Conservation (phyloP, 805 yeast genomes). For the Candida yuanshanica region DNA sequence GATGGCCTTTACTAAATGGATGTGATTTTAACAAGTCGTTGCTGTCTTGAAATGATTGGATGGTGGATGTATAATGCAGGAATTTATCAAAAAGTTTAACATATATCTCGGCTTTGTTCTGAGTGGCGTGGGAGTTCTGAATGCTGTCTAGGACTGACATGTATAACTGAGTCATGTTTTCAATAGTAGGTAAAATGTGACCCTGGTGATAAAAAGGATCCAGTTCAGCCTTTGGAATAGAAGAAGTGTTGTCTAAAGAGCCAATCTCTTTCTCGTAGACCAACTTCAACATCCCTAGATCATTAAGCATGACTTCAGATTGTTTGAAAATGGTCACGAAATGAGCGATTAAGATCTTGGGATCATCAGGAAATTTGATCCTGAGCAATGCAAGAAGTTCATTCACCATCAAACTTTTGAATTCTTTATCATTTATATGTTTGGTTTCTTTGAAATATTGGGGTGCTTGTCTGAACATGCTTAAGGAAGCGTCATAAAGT, state of each 20-base stretch:
- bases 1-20: constrained; percentile 9
- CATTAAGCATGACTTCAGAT: constrained; percentile 8
- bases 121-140: neutral
- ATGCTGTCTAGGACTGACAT: constrained; percentile 9
- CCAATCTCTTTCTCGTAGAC: constrained; percentile 5
- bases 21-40: constrained; percentile 5
- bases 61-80: neutral
- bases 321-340: constrained; percentile 16
- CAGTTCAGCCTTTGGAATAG: constrained; percentile 3
- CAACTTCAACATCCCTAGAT: constrained; percentile 14
- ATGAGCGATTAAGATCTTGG: constrained; percentile 18
- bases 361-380: constrained; percentile 14
- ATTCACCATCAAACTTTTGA: constrained; percentile 6
- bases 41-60: neutral
- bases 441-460: constrained; percentile 7
- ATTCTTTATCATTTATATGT: neutral
- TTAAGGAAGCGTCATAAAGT: constrained; percentile 13
- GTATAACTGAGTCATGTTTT: constrained; percentile 16
- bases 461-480: constrained; percentile 13
- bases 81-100: constrained; percentile 1
- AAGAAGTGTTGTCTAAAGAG: neutral
- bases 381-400: constrained; percentile 16
- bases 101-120: neutral
- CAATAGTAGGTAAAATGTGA: constrained; percentile 8
- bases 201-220: constrained; percentile 8